Evolutionary conservation across 2,329 filamentous ascomycete genomes (phyloP).

Genomic region (Thermochaetoides dissita): DNA sequence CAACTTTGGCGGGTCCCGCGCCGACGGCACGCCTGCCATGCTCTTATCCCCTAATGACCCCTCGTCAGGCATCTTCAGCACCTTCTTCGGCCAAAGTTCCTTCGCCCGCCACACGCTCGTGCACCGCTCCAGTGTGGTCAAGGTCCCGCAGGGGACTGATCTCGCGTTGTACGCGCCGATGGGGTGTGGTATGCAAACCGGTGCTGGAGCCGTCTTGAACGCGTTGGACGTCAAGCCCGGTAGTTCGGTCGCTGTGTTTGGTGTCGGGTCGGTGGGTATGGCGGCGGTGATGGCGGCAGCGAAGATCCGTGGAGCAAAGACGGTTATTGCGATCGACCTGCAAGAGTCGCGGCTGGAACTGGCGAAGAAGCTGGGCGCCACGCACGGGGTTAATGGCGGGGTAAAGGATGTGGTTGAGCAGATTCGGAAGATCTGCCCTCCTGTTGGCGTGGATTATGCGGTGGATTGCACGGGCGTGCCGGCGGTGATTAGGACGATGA

Average conservation of each 20-base stretch:
- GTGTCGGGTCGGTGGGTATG: conserved; percentile 23
- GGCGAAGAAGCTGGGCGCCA: conserved; percentile 21
- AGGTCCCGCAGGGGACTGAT: conserved; percentile 15
- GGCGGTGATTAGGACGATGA: conserved; percentile 29
- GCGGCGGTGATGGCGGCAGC: conserved; percentile 23
- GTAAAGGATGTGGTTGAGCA: conserved; percentile 14
- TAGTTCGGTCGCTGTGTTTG: conserved; percentile 20
- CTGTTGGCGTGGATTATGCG: conserved; percentile 19
- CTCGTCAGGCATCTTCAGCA: conserved; percentile 8
- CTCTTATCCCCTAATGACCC: background rate
- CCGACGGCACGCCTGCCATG: conserved; percentile 8
- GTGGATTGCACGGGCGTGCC: conserved; percentile 22
- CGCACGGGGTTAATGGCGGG: conserved; percentile 19
- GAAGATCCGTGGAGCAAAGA: conserved; percentile 15
- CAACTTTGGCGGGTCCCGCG: conserved; percentile 16
- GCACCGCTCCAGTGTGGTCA: conserved; percentile 19
- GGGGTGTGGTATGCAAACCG: conserved; percentile 25
- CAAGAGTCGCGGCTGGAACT: conserved; percentile 16
- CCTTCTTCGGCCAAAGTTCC: conserved; percentile 24
- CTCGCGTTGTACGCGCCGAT: conserved; percentile 21
- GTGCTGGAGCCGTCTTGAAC: conserved; percentile 23
- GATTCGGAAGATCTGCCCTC: conserved; percentile 17
- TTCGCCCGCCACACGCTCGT: conserved; percentile 20
- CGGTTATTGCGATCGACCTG: conserved; percentile 20
- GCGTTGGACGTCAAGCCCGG: conserved; percentile 16